Base-by-base conservation (phyloP, 805 yeast species). In the Starmerella powellii region DNA sequence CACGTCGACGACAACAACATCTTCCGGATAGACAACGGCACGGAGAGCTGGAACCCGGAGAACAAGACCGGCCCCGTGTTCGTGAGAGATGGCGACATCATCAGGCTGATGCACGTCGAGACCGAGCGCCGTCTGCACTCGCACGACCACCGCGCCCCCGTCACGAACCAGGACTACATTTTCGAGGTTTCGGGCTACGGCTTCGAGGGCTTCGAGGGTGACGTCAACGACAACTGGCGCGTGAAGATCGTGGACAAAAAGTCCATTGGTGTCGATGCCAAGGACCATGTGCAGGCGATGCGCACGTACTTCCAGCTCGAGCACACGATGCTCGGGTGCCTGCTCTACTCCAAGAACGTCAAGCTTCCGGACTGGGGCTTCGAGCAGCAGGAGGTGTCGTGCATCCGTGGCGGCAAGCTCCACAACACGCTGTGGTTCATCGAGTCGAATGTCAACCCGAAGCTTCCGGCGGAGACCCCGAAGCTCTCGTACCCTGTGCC, bases 91-190 rank as follows among this genome's bases (percentile, higher is more conserved):
- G 78, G 79, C 16, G 76, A 71, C 43, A 57, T 66, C 12, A 63
- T 88, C 17, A 68, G 80, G 45, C 58, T 91, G n/a, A 74, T 73
- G 64, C 97, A 91, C 59, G 67, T 68, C 44, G 47, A 53, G 2
- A 80, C 96, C 1, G 73, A 78, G 13, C 74, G 75, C 48, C 73
- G 81, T 35, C 62, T 91, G 40, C 77, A 77, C 49, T 80, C 85
- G 18, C 76, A 70, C 49, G 81, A 82, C 47, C 65, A 72, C 38
- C 74, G 87, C 46, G 95, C 97, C 3, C 95, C 95, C 8, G 73
- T 86, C 21, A 73, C 88, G 8, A 94, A 84, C 56, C 91, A 84
- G 55, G 97, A 91, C 43, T 87, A 88, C 61, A 79, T 86, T 56
- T 73, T 71, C 49, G 94, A 86, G 60, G 94, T 86, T 1, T 72